These are phyloP conservation scores for Salix arbutifolia DNA, from an alignment of 345 rosid genomes.

Conservation along the genomic window DNA sequence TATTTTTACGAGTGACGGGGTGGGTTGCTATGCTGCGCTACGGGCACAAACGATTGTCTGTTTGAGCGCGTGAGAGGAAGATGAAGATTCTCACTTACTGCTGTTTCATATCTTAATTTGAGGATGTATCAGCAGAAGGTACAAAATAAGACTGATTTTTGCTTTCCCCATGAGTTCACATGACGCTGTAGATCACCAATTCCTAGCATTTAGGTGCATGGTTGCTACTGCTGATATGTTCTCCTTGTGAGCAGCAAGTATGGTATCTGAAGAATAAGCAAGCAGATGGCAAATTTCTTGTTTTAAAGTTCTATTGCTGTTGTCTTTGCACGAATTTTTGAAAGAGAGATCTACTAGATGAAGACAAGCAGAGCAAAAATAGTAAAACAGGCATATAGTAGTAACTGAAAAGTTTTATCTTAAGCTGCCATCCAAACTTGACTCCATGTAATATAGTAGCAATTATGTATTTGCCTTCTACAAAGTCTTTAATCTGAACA, in stretches of 20 bases:
- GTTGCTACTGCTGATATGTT: no score
- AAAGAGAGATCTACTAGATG: background rate
- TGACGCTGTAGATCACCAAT: no score
- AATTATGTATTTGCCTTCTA: background rate
- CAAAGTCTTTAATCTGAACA: background rate
- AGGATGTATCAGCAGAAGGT: no score
- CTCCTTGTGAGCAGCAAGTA: slow-evolving; percentile 71
- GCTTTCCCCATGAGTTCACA: no score
- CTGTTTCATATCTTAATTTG: no score
- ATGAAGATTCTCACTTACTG: no score
- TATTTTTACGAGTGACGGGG: no score
- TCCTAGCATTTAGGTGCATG: no score
- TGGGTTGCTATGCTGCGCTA: no score
- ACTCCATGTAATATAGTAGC: background rate
- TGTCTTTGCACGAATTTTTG: background rate
- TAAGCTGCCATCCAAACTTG: background rate
- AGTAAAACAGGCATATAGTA: background rate
- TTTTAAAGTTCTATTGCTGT: background rate
- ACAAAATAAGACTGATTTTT: no score
- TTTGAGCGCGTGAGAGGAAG: no score
- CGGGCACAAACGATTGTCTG: no score
- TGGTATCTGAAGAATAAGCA: slow-evolving; percentile 50
- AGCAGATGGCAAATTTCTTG: background rate
- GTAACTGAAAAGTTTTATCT: background rate
- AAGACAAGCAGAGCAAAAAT: background rate